These are phyloP conservation scores for Lasiodiplodia sp. DNA, from an alignment of 2,329 filamentous ascomycete species.

Conservation along the genomic window DNA sequence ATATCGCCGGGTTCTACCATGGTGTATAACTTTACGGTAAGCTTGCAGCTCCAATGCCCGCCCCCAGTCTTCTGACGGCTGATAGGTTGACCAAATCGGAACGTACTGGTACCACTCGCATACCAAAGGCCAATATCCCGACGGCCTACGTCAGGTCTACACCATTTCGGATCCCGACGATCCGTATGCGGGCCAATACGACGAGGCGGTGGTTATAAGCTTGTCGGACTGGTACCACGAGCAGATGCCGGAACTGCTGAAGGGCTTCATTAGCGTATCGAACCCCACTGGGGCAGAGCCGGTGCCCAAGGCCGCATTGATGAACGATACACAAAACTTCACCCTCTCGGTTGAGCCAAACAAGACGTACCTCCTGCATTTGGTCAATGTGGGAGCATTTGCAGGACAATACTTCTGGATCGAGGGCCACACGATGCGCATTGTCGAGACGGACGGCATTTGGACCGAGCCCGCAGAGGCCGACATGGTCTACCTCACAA, in stretches of 20 bases:
- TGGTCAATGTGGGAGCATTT: slow-evolving; percentile 75
- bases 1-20: slow-evolving; percentile 69
- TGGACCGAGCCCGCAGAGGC: slow-evolving; percentile 67
- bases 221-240: slow-evolving; percentile 81
- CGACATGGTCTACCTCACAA: slow-evolving; percentile 69
- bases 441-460: slow-evolving; percentile 76
- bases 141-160: slow-evolving; percentile 72
- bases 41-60: slow-evolving; percentile 29
- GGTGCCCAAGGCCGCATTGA: slow-evolving; percentile 68
- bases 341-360: slow-evolving; percentile 56
- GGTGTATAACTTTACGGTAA: slow-evolving; percentile 71
- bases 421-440: slow-evolving; percentile 69
- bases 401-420: slow-evolving; percentile 75
- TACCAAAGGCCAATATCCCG: slow-evolving; percentile 67
- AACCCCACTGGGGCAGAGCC: slow-evolving; percentile 70
- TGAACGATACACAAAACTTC: slow-evolving; percentile 66
- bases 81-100: slow-evolving; percentile 57
- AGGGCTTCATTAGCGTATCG: slow-evolving; percentile 54
- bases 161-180: slow-evolving; percentile 67
- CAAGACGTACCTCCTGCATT: slow-evolving; percentile 68
- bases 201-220: slow-evolving; percentile 69
- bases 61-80: background rate
- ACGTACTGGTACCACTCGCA: slow-evolving; percentile 75
- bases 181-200: slow-evolving; percentile 60
- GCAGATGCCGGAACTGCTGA: slow-evolving; percentile 53